Evolutionary conservation across 192 early-diverging fungal genomes (phyloP).

Genomic region (Phycomyces blakesleeanus): DNA sequence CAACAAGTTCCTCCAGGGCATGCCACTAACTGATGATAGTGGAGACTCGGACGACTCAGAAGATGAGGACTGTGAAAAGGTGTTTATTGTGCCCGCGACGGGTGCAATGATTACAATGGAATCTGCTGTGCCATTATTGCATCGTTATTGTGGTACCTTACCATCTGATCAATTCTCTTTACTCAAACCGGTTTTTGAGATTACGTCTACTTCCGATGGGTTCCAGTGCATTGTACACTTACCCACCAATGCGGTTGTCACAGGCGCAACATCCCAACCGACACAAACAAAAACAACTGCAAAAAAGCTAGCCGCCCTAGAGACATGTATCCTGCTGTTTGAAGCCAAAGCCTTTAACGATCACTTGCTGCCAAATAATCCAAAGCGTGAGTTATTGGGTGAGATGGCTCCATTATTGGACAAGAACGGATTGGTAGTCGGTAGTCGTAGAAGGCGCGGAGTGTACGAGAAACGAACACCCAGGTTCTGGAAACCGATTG

Average conservation of each 20-base stretch:
- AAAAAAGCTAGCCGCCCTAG: slow-evolving; percentile 66
- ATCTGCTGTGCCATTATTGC: slow-evolving; percentile 58
- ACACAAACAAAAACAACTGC: slow-evolving; percentile 59
- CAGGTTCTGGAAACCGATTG: slow-evolving; percentile 34
- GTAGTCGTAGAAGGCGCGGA: slow-evolving; percentile 26
- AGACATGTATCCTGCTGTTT: slow-evolving; percentile 70
- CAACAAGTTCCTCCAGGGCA: slow-evolving; percentile 7
- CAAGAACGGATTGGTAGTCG: slow-evolving; percentile 27
- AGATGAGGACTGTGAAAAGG: slow-evolving; percentile 41
- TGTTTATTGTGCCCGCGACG: slow-evolving; percentile 58
- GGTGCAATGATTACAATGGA: slow-evolving; percentile 69
- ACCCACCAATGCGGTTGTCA: slow-evolving; percentile 61
- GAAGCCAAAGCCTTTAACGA: slow-evolving; percentile 67
- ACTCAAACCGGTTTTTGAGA: slow-evolving; percentile 52
- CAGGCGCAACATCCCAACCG: slow-evolving; percentile 45
- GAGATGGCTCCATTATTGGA: slow-evolving; percentile 19
- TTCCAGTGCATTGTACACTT: slow-evolving; percentile 50
- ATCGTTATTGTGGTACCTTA: slow-evolving; percentile 73
- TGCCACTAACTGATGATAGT: slow-evolving; percentile 14
- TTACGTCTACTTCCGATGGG: slow-evolving; percentile 25
- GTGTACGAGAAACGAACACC: slow-evolving; percentile 34
- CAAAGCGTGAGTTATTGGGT: slow-evolving; percentile 21
- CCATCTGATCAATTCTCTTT: slow-evolving; percentile 59
- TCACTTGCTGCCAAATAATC: slow-evolving; percentile 56
- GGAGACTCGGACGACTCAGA: slow-evolving; percentile 30